Base-by-base conservation (phyloP, 805 yeast species). In the Wickerhamiella dianesei region DNA sequence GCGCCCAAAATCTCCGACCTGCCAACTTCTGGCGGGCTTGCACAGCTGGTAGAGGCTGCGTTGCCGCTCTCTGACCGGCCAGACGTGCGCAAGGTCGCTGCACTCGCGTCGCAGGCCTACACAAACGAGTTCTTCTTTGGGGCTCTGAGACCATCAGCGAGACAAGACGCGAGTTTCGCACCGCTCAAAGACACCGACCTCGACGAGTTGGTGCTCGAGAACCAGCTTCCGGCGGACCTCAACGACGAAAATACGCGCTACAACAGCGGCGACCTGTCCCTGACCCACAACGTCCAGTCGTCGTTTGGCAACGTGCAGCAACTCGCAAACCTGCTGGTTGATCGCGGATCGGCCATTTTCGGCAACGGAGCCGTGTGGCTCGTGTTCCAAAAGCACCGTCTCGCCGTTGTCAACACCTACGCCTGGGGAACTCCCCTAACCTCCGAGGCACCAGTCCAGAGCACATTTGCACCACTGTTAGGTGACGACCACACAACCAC, bases 351-450 rank as follows among this genome's bases (percentile, higher is more conserved):
- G 41, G 75, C 85, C 9, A 78, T 84, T 55, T 80, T 84, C 53
- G 97, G 97, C 45, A 94, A 87, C 63, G 98, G 98, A 2, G 77
- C 72, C 59, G 79, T 87, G n/a, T 92, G 98, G 97, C 68, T 92
- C 21, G 82, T 89, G 21, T 84, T 84, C 43, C 54, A 53, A 32
- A 48, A 49, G 18, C 45, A 56, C 25, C 41, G 70, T 20, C 69
- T 86, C 53, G 79, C 76, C 39, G 70, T 92, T 4, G 67, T 87
- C 49, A 89, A 89, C 70, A 87, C 97, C 8, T 92, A 89, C 66
- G 86, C 87, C 61, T 77, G 84, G 37, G 96, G 96, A n/a, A 72
- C 83, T 12, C 94, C 95, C 25, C 32, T 25, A 6, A 79, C 79
- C 54, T 74, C 58, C 16, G 56, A 48, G 25, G 45, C 45, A 14